Conservation (phyloP, 164 flowering plant species). For the Vitis vinifera region ASM3070453v1 NC_081807.1:16496501-16497000, state of each 20-base stretch:
- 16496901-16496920: too few species aligned
- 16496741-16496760: conserved; percentile 58
- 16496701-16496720: conserved; percentile 70
- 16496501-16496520: conserved; percentile 78
- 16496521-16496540: conserved; percentile 97
- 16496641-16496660: conserved; percentile 7
- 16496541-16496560: conserved; percentile 92
- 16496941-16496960: too few species aligned
- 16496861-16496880: too few species aligned
- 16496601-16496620: neutral
- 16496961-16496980: too few species aligned
- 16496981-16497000: too few species aligned
- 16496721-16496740: conserved; percentile 62
- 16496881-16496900: too few species aligned
- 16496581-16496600: conserved; percentile 36
- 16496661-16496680: conserved; percentile 7
- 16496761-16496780: conserved; percentile 88
- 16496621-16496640: neutral
- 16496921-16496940: too few species aligned
- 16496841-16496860: neutral
- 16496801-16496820: neutral
- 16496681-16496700: conserved; percentile 77
- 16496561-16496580: conserved; percentile 70
- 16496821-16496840: neutral
- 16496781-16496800: conserved; percentile 80